Evolutionary conservation across 805 yeast species (phyloP).

Genomic region (Starmerella gropengiesseri): DNA sequence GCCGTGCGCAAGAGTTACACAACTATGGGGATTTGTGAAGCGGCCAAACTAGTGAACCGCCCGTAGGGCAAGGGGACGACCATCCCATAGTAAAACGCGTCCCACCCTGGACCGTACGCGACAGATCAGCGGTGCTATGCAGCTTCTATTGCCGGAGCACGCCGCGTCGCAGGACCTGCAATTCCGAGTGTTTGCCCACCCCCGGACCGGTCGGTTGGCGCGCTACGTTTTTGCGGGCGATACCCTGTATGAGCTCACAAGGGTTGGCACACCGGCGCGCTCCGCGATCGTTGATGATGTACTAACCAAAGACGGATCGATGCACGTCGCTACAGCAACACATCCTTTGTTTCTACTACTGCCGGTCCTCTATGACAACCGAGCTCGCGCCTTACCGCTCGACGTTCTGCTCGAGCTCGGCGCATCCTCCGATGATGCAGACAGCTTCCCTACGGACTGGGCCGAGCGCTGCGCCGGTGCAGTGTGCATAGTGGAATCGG

Average conservation of each 20-base stretch:
- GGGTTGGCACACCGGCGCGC: slow-evolving; percentile 17
- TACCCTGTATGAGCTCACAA: slow-evolving; percentile 22
- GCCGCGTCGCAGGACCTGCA: slow-evolving; percentile 11
- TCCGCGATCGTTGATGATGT: slow-evolving; percentile 17
- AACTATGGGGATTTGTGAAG: too few relatives aligned
- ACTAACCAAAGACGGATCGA: slow-evolving; percentile 18
- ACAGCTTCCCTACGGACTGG: slow-evolving; percentile 15
- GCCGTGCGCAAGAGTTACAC: too few relatives aligned
- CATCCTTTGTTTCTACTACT: slow-evolving; percentile 26
- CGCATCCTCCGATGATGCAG: slow-evolving; percentile 14
- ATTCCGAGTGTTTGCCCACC: slow-evolving; percentile 21
- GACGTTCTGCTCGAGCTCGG: slow-evolving; percentile 25
- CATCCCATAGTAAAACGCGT: too few relatives aligned
- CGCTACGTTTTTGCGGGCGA: slow-evolving; percentile 16
- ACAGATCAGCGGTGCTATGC: not conserved
- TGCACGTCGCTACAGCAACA: slow-evolving; percentile 25
- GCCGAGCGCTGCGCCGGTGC: slow-evolving; percentile 5
- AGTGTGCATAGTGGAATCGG: slow-evolving; percentile 14
- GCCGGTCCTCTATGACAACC: slow-evolving; percentile 18
- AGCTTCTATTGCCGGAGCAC: slow-evolving; percentile 18
- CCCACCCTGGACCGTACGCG: too few relatives aligned
- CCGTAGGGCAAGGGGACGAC: too few relatives aligned
- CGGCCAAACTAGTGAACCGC: too few relatives aligned
- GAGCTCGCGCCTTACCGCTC: slow-evolving; percentile 20
- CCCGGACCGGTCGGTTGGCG: slow-evolving; percentile 21